A percentile compares a stretch with the other conserved stretches of the same genome.
Conservation (phyloP, 306 rosid genomes). For the Carpinus viminea region DNA sequence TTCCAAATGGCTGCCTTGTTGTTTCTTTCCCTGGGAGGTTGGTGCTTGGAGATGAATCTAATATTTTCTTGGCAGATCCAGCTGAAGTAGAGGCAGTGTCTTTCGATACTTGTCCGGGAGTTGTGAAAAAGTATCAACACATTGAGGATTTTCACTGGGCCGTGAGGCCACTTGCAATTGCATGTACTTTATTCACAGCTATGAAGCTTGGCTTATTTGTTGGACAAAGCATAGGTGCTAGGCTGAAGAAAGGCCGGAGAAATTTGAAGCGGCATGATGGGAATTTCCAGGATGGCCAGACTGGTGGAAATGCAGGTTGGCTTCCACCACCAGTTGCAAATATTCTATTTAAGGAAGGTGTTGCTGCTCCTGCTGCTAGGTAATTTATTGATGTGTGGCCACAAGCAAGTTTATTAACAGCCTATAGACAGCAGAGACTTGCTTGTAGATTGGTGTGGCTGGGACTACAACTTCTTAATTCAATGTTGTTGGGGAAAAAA, state of each 20-base stretch:
- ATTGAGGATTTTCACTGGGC: constrained; percentile 91
- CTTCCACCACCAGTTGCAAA: constrained; percentile 43
- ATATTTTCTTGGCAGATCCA: constrained; percentile 76
- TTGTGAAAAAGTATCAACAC: constrained; percentile 80
- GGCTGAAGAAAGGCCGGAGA: constrained; percentile 31
- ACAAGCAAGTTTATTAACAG: background rate
- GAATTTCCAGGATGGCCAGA: constrained; percentile 30
- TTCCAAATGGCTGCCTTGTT: constrained; percentile 83
- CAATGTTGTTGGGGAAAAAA: background rate
- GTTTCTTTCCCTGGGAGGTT: constrained; percentile 80
- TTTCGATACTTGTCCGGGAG: constrained; percentile 61
- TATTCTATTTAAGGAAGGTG: constrained; percentile 47
- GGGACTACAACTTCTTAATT: constrained; percentile 6
- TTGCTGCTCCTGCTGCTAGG: constrained; percentile 32
- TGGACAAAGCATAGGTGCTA: constrained; percentile 51
- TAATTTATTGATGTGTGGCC: constrained; percentile 19
- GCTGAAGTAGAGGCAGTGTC: constrained; percentile 77
- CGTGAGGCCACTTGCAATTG: constrained; percentile 69
- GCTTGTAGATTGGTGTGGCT: background rate
- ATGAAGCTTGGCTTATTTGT: constrained; percentile 60
- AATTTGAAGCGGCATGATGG: constrained; percentile 11
- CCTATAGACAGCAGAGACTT: background rate
- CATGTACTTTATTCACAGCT: constrained; percentile 64
- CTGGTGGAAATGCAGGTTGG: constrained; percentile 36
- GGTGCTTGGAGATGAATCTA: constrained; percentile 50